Conservation (phyloP, 192 early-diverging fungal genomes). For the Backusella liffmaniae region DNA sequence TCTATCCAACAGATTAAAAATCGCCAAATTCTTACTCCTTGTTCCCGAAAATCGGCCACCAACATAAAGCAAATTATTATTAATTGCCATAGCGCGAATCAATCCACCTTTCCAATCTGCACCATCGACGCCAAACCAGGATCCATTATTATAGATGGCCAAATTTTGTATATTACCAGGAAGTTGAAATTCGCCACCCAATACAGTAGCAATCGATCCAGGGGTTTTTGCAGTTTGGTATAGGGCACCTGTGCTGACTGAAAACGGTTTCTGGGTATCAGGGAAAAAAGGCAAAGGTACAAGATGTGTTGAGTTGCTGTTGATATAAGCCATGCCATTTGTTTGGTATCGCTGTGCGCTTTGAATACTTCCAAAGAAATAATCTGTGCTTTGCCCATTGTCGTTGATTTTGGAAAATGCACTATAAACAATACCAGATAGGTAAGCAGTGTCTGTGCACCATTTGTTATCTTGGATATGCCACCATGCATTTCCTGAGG, state of each 20-base stretch:
- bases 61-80: conserved; percentile 55
- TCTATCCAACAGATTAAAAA: conserved; percentile 51
- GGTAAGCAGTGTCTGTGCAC: neutral
- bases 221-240: conserved; percentile 40
- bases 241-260: conserved; percentile 50
- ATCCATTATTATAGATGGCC: conserved; percentile 43
- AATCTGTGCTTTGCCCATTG: neutral
- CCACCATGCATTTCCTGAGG: conserved; percentile 27
- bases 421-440: conserved; percentile 20
- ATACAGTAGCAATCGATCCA: conserved; percentile 32
- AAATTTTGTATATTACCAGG: conserved; percentile 42
- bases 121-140: conserved; percentile 42
- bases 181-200: conserved; percentile 58
- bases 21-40: conserved; percentile 27
- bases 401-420: neutral
- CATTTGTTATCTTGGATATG: neutral
- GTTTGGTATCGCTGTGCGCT: conserved; percentile 17
- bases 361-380: conserved; percentile 21
- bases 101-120: conserved; percentile 43
- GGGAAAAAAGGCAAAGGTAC: conserved; percentile 16
- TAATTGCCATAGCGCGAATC: conserved; percentile 47
- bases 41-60: conserved; percentile 49
- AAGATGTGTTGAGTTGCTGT: neutral
- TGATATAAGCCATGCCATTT: conserved; percentile 19
- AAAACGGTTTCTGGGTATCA: neutral